These are phyloP conservation scores for Mycena maculata DNA, from an alignment of 768 basidiomycete species.

Conservation along the genomic window DNA sequence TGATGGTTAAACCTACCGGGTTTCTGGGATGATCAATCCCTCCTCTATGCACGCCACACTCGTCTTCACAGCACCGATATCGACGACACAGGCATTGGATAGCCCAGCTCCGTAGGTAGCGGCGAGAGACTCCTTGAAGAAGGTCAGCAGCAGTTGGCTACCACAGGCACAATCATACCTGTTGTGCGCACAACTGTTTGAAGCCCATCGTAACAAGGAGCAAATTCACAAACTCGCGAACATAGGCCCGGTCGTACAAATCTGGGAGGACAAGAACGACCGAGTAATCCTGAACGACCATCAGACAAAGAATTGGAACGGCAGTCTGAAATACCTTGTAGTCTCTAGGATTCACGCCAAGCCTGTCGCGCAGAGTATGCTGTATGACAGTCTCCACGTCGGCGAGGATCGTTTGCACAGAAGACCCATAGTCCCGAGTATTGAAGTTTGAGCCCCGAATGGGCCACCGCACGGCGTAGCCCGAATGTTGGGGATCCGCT, in stretches of 20 bases:
- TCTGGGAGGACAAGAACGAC: slow-evolving; percentile 93
- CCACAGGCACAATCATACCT: slow-evolving; percentile 60
- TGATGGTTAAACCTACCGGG: slow-evolving; percentile 63
- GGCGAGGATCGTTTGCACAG: slow-evolving; percentile 74
- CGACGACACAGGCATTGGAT: slow-evolving; percentile 94
- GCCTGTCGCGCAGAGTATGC: slow-evolving; percentile 67
- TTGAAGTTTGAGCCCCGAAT: slow-evolving; percentile 88
- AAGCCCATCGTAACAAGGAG: slow-evolving; percentile 87
- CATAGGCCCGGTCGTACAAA: slow-evolving; percentile 86
- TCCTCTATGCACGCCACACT: slow-evolving; percentile 96
- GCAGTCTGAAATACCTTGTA: slow-evolving; percentile 64
- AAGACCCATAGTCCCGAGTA: slow-evolving; percentile 74
- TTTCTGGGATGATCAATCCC: slow-evolving; percentile 87
- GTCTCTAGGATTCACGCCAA: slow-evolving; percentile 63
- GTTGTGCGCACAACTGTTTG: slow-evolving; percentile 92
- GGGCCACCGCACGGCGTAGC: slow-evolving; percentile 86
- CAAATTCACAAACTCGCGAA: slow-evolving; percentile 80
- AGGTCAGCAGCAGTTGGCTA: neutral
- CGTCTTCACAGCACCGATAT: slow-evolving; percentile 88
- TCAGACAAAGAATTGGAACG: slow-evolving; percentile 1
- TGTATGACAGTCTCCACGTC: slow-evolving; percentile 82
- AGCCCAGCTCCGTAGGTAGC: slow-evolving; percentile 97
- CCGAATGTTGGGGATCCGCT: slow-evolving; percentile 72
- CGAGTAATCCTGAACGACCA: slow-evolving; percentile 75
- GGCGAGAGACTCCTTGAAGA: slow-evolving; percentile 85